A percentile compares a stretch with the other conserved stretches of the same genome.
Conservation (phyloP, 495 filamentous ascomycete genomes). For the Beverwykella pulmonaria region DNA sequence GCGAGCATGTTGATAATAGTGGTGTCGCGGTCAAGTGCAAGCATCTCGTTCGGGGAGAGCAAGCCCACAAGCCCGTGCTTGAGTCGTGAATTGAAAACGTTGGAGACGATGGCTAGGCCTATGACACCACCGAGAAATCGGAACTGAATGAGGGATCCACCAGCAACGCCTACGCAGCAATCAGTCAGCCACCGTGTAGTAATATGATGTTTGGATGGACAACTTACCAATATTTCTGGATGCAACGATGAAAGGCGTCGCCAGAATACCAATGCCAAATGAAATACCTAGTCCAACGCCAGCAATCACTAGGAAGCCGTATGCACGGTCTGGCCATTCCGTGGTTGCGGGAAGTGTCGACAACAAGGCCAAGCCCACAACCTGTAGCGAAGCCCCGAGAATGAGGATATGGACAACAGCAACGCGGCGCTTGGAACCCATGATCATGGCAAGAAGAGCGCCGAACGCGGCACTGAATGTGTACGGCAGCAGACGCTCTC, state of each 20-base stretch:
- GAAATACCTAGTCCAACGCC: conserved; percentile 16
- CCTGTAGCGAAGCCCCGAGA: conserved; percentile 5
- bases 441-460: conserved; percentile 7
- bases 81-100: conserved; percentile 5
- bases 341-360: conserved; percentile 7
- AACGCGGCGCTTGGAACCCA: conserved; percentile 14
- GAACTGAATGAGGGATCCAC: conserved; percentile 21
- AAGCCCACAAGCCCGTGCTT: neutral
- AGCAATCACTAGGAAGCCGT: conserved; percentile 13
- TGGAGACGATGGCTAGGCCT: conserved; percentile 21
- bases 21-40: neutral
- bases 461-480: conserved; percentile 14
- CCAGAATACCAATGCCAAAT: conserved; percentile 13
- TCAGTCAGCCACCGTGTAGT: neutral
- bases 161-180: conserved; percentile 10
- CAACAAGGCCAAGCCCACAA: conserved; percentile 6
- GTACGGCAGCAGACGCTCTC: conserved; percentile 12
- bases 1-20: neutral
- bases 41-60: neutral
- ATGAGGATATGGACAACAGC: conserved; percentile 1
- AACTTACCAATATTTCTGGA: conserved; percentile 5
- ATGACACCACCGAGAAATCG: conserved; percentile 24
- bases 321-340: conserved; percentile 8
- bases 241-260: neutral
- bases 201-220: neutral